phyloP scores from a whole-genome alignment of 164 flowering plant species.

The Taxillus chinensis region DNA sequence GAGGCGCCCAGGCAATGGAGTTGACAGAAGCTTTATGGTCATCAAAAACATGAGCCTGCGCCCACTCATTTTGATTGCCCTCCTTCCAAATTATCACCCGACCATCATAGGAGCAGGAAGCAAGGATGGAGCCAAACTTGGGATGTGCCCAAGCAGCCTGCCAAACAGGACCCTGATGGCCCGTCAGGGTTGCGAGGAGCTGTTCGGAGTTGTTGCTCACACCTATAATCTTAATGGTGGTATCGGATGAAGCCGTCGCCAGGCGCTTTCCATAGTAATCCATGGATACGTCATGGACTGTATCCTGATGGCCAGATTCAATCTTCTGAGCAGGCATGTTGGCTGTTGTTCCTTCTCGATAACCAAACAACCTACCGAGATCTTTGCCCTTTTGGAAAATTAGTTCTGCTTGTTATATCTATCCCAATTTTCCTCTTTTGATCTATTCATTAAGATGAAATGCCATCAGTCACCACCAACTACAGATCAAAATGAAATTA shows the following conservation, averaged over 20 bases:
- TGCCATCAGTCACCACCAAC: too few relatives aligned
- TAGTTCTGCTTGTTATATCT: too few relatives aligned
- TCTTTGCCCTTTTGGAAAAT: too few relatives aligned
- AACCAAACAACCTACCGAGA: too few relatives aligned
- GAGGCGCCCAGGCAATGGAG: constrained; percentile 48
- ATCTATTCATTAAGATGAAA: too few relatives aligned
- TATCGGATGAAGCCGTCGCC: constrained; percentile 34
- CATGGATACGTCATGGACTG: constrained; percentile 34
- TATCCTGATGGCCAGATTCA: constrained; percentile 33
- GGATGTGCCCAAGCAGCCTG: constrained; percentile 44
- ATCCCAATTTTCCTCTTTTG: too few relatives aligned
- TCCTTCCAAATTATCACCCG: constrained; percentile 40
- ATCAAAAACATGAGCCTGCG: constrained; percentile 30
- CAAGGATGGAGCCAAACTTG: constrained; percentile 31
- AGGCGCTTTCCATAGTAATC: constrained; percentile 36
- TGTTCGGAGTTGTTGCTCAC: constrained; percentile 19
- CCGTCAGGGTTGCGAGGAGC: constrained; percentile 28
- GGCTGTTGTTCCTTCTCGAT: neutral
- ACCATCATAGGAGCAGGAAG: constrained; percentile 39
- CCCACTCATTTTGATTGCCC: constrained; percentile 32
- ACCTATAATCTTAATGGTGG: constrained; percentile 28
- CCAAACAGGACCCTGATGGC: constrained; percentile 45
- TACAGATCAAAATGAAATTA: too few relatives aligned
- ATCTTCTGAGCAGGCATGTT: constrained; percentile 33
- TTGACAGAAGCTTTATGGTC: constrained; percentile 47